These are phyloP conservation scores for Chlorella sp. DNA, from an alignment of 139 green algal genomes.

Conservation along the genomic window DNA sequence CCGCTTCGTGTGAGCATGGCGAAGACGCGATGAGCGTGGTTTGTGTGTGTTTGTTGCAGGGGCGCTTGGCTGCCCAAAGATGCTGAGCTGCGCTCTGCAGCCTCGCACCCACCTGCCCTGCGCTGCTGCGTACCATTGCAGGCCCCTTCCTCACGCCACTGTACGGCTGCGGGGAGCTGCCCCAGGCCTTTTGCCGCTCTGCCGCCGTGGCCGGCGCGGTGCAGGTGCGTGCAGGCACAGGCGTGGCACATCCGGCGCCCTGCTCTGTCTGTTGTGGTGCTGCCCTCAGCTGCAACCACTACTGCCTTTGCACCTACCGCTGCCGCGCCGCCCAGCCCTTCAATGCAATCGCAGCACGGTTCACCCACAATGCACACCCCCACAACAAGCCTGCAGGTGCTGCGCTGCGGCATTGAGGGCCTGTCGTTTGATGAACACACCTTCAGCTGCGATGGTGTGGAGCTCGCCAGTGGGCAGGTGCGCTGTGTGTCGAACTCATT, in stretches of 20 bases:
- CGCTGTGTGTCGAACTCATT: not conserved
- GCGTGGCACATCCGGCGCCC: no score
- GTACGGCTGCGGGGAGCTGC: constrained; percentile 73
- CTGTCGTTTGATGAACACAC: constrained; percentile 30
- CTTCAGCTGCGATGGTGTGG: constrained; percentile 13
- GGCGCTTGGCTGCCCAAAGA: no score
- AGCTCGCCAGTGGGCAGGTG: constrained; percentile 29
- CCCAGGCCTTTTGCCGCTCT: constrained; percentile 47
- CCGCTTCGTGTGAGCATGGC: no score
- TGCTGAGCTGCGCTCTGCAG: not conserved
- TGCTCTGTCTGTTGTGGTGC: no score
- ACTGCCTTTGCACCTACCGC: no score
- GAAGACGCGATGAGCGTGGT: no score
- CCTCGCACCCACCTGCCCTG: not conserved
- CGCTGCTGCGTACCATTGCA: not conserved
- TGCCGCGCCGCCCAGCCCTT: no score
- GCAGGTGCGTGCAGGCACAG: not conserved
- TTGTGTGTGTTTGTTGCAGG: no score
- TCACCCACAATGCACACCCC: no score
- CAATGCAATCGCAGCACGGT: no score
- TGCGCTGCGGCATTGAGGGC: constrained; percentile 30
- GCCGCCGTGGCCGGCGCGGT: constrained; percentile 41
- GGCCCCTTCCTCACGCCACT: constrained; percentile 71
- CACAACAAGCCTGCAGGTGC: not conserved
- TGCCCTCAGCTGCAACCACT: no score